Evolutionary conservation across 2,329 filamentous ascomycete genomes (phyloP).

Genomic region (Cercospora janseana): DNA sequence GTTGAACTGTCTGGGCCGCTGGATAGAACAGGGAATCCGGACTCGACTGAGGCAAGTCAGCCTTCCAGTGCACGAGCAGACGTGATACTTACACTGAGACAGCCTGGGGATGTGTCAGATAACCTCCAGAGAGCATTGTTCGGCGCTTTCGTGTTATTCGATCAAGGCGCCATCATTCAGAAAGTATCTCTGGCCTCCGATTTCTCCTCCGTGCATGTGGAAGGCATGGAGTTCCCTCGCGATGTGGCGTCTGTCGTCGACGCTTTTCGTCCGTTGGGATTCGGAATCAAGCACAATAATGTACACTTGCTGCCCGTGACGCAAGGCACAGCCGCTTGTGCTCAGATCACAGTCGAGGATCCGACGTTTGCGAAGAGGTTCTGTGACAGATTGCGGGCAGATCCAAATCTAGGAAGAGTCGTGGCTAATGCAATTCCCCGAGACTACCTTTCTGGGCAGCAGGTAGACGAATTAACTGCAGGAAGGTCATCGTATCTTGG

Average conservation of each 20-base stretch:
- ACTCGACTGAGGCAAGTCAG: conserved; percentile 1
- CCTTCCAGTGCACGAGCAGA: background rate
- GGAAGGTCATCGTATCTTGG: conserved; percentile 1
- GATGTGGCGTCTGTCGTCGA: conserved; percentile 2
- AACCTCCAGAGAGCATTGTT: conserved; percentile 43
- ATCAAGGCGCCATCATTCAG: background rate
- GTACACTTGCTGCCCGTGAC: background rate
- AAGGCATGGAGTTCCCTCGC: background rate
- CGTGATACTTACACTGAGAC: conserved; percentile 1
- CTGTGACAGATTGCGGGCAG: conserved; percentile 2
- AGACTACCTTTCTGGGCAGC: conserved; percentile 1
- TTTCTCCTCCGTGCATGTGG: background rate
- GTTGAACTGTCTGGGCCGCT: conserved; percentile 1
- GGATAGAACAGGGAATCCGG: background rate
- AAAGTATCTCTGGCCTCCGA: conserved; percentile 8
- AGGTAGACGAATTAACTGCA: conserved; percentile 2
- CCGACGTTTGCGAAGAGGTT: background rate
- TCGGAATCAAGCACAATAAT: background rate
- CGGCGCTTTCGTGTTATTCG: conserved; percentile 3
- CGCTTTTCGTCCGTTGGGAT: conserved; percentile 1
- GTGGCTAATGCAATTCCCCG: conserved; percentile 1
- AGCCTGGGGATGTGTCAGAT: conserved; percentile 27
- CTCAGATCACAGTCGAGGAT: conserved; percentile 2
- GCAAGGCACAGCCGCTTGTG: conserved; percentile 1
- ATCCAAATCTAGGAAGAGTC: conserved; percentile 2